Evolutionary conservation across 768 basidiomycete genomes (phyloP), one percentile per base, ranked within the genome.

Genomic region (Phylloporus rhodoxanthus): DNA sequence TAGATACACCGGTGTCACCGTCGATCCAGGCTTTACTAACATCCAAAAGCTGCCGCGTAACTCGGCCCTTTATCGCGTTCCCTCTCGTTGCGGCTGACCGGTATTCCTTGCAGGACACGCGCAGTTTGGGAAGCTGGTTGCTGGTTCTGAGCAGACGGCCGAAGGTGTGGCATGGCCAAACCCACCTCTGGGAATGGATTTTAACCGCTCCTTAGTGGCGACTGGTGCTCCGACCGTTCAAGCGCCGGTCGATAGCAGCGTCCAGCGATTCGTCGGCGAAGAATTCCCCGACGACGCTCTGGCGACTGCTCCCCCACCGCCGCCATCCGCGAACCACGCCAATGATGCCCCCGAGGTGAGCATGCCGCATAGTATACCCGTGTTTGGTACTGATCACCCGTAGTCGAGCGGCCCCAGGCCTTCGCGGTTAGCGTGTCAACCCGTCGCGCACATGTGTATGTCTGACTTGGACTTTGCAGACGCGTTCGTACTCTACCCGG

Each of bases 21-120:
- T 89, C 30, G 87, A 90, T 61, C 77, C 87, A 38, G 85, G 85
- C 67, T 84, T 85, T 57, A 66, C 67, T 34, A 89, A 85, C 58
- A 85, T 90, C 43, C 72, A 75, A 58, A 89, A 88, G 63, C 75
- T 90, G 34, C 87, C 87, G 23, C 77, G 87, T 88, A 72, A 43
- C 28, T 75, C 29, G 28, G 15, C 21, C 1, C 26, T 25, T 10
- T 25, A 11, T 33, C 21, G 20, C 20, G 10, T 8, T 34, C 36
- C 3, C 21, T 15, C 43, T 47, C 40, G n/a, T 33, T 30, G 36
- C 37, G 25, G 21, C 19, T 49, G 33, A 57, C 25, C 1, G 28
- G 4, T 49, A 4, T 9, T 15, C 32, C 15, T n/a, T 26, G 3
- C 57, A 89, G 86, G 80, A 46, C 87, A 87, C 58, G 86, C 81